Conservation (phyloP, 768 basidiomycete species). For the Porpolomopsis calyptriformis region DNA sequence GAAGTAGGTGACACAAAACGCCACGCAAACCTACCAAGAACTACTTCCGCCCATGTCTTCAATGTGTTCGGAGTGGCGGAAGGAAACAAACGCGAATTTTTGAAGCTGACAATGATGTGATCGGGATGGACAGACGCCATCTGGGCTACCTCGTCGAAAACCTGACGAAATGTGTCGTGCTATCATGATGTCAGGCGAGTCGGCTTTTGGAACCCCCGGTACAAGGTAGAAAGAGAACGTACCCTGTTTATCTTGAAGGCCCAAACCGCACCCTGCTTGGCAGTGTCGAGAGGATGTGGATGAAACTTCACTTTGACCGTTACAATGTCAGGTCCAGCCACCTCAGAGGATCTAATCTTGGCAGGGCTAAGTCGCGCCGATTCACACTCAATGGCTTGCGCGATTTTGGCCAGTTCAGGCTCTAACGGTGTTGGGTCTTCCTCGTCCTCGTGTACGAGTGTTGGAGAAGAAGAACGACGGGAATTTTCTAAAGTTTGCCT, state of each 20-base stretch:
- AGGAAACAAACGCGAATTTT: constrained; percentile 54
- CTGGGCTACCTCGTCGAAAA: constrained; percentile 61
- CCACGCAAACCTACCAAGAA: constrained; percentile 39
- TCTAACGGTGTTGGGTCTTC: constrained; percentile 41
- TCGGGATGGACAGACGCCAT: constrained; percentile 39
- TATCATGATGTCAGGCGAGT: constrained; percentile 21
- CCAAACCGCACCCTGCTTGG: constrained; percentile 32
- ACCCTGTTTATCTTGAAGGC: constrained; percentile 52
- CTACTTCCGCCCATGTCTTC: constrained; percentile 56
- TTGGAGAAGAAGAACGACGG: constrained; percentile 39
- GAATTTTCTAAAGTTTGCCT: constrained; percentile 39
- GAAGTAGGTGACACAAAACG: constrained; percentile 1
- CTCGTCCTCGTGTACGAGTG: constrained; percentile 32
- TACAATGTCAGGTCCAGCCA: constrained; percentile 28
- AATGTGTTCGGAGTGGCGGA: constrained; percentile 59
- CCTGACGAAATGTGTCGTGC: constrained; percentile 52
- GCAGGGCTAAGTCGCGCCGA: constrained; percentile 16
- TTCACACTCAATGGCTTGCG: constrained; percentile 22
- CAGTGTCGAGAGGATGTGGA: constrained; percentile 48
- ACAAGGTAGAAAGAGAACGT: constrained; percentile 3
- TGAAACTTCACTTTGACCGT: constrained; percentile 51
- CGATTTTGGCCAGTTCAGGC: constrained; percentile 55
- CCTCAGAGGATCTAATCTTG: constrained; percentile 22
- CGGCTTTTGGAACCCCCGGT: neutral
- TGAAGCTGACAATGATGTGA: constrained; percentile 50